Evolutionary conservation across 805 yeast species (phyloP).

Genomic region (Blastobotrys peoriensis): DNA sequence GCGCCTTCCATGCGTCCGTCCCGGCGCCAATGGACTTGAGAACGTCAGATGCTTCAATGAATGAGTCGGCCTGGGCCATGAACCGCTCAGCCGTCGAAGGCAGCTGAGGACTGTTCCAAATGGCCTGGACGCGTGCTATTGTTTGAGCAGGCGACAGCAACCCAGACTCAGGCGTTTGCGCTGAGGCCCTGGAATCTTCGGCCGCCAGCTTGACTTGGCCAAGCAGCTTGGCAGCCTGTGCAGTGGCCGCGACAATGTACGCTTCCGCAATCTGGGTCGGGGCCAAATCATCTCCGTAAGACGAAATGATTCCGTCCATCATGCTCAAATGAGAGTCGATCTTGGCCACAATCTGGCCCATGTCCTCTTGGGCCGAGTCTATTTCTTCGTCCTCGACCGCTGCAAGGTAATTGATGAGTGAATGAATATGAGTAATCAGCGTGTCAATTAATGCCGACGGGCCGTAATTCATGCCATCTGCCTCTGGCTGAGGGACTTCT

Average conservation of each 20-base stretch:
- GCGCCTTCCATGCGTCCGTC: slow-evolving; percentile 18
- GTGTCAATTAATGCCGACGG: slow-evolving; percentile 4
- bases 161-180: background rate
- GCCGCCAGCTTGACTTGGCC: background rate
- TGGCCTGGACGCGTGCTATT: background rate
- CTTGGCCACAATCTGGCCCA: background rate
- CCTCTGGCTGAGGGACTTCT: background rate
- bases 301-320: background rate
- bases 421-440: background rate
- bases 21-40: background rate
- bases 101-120: slow-evolving; percentile 9
- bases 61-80: slow-evolving; percentile 24
- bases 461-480: slow-evolving; percentile 1
- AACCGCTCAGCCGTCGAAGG: slow-evolving; percentile 15
- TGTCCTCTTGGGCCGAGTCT: background rate
- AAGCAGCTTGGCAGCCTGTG: background rate
- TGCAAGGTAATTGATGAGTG: background rate
- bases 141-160: background rate
- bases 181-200: slow-evolving; percentile 5
- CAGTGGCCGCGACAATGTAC: background rate
- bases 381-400: background rate
- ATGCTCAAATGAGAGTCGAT: background rate
- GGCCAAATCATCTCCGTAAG: background rate
- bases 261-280: slow-evolving; percentile 1
- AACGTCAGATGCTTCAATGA: slow-evolving; percentile 16